These are phyloP conservation scores for Hygrophorus russula DNA, from an alignment of 768 basidiomycete genomes.

Conservation along the genomic window DNA sequence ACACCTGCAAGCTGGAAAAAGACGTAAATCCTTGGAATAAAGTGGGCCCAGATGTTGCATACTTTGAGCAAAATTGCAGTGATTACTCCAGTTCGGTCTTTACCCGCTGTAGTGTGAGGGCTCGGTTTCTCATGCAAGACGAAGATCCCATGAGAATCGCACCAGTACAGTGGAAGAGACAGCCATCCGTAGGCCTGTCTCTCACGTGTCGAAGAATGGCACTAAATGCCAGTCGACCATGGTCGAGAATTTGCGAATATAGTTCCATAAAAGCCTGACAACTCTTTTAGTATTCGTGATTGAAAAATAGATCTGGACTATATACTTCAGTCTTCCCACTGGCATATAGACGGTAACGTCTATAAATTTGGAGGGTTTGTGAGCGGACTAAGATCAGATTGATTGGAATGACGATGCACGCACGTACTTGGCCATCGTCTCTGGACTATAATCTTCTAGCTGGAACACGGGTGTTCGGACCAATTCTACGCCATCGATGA, in stretches of 20 bases:
- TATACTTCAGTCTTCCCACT: slow-evolving; percentile 68
- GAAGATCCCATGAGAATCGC: background rate
- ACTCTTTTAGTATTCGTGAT: background rate
- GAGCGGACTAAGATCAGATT: slow-evolving; percentile 10
- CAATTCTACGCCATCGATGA: slow-evolving; percentile 52
- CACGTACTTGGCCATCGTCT: slow-evolving; percentile 76
- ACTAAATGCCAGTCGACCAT: slow-evolving; percentile 60
- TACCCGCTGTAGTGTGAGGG: slow-evolving; percentile 38
- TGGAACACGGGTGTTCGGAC: slow-evolving; percentile 55
- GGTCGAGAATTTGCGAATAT: slow-evolving; percentile 72
- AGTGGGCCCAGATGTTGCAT: slow-evolving; percentile 2
- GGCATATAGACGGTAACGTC: slow-evolving; percentile 65
- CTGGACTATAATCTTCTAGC: slow-evolving; percentile 72
- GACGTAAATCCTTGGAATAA: background rate
- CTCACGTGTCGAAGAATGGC: slow-evolving; percentile 61
- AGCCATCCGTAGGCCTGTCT: slow-evolving; percentile 54
- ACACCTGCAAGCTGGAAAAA: slow-evolving; percentile 59
- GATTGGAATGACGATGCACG: slow-evolving; percentile 18
- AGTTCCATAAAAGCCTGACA: slow-evolving; percentile 70
- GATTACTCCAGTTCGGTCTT: slow-evolving; percentile 71
- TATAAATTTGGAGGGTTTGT: slow-evolving; percentile 22
- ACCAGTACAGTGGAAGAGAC: slow-evolving; percentile 65
- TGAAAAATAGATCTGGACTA: background rate
- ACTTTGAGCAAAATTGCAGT: slow-evolving; percentile 68
- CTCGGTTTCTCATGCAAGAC: too few species aligned